Base-by-base conservation (phyloP, 2,329 filamentous ascomycete genomes). In the Zymoseptoria passerinii region DNA sequence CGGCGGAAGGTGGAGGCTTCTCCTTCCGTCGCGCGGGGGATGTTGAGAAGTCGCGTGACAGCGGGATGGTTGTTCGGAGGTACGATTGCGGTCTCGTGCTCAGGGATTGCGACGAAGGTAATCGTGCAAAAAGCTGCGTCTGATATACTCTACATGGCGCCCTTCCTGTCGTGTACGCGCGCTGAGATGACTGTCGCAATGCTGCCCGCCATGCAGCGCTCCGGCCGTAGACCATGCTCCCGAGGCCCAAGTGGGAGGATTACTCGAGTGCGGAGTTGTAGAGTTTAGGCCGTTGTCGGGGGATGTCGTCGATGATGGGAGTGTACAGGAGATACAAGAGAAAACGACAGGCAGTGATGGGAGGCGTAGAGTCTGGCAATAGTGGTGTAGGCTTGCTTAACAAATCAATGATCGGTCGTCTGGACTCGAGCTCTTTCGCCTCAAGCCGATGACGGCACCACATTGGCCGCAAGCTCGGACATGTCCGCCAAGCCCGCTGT, bases 191-290 rank as follows among this genome's bases (percentile, higher is more conserved):
- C 29, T 67, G 64, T 59, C 66, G 69, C 44, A 72, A 77, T 67
- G 82, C 83, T 73, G 78, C 76, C 77, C 84, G 81, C 84, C 84
- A 87, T 75, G 83, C 81, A 69, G 86, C 74, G 65, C 80, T 81
- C 74, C 83, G 82, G 69, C 82, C 80, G 76, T 83, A 83, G 72
- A 84, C 78, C 84, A 87, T 87, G 73, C 75, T 80, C 63, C 60
- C 56, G 53, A 16, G 50, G 50, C 23, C 13, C 50, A 28, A 6
- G 27, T 28, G 23, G 50, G 27, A 28, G 50, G 23, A 10, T 50
- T 50, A 18, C 29, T 52, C 35, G 13, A 40, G 23, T 23, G 23
- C 23, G 23, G 23, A 23, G 4, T 3, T 23, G 23, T 23, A 23
- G 23, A 23, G 23, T 2, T 4, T 4, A 23, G 35, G 35, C 16